Base-by-base conservation (phyloP, 768 basidiomycete genomes). In the Coprinopsis strossmayeri region DNA sequence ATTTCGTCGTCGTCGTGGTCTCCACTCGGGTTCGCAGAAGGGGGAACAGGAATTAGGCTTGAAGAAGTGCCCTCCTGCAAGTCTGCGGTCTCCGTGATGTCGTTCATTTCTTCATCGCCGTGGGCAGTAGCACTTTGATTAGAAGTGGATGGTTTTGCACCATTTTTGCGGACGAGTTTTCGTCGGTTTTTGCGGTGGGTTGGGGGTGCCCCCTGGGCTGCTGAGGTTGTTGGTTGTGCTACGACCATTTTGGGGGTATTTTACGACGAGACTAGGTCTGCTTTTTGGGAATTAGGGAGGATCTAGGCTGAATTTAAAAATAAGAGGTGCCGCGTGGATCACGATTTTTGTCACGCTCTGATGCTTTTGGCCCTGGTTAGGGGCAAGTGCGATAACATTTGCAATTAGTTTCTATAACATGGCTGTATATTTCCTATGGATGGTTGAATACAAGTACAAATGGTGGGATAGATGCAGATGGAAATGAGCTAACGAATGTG, bases 201-300 rank as follows among this genome's bases (percentile, higher is more conserved):
- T 13, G 46, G 48, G 45, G 56, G 51, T 45, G 49, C 47, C 45
- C 54, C 58, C 25, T 21, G 21, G 12, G 37, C 13, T 17, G 37
- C 37, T 34, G 56, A 53, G 24, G 48, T 32, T 23, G 50, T 48
- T 45, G 59, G 48, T 35, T 60, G 24, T 18, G 58, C 43, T 23
- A 66, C 61, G 27, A 75, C 74, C 74, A 77, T 77, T 50, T 58
- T 53, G 38, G 35, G 27, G 30, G 39, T 17, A 7, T 17, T 39
- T 42, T 40, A 18, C 34, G 40, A 17, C 10, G 49, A 35, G 45
- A 9, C 10, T 5, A 26, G 37, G 42, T 12, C 23, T 42, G 48
- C 46, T 40, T 34, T 20, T 5, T 30, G 39, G 27, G 48, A 20
- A 25, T 26, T 4, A 38, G 34, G 21, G 39, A 32, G 50, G 48